A percentile compares a stretch with the other conserved stretches of the same genome.
phyloP scores from a whole-genome alignment of 352 stramenopile species.

The Pythium dissimile region DNA sequence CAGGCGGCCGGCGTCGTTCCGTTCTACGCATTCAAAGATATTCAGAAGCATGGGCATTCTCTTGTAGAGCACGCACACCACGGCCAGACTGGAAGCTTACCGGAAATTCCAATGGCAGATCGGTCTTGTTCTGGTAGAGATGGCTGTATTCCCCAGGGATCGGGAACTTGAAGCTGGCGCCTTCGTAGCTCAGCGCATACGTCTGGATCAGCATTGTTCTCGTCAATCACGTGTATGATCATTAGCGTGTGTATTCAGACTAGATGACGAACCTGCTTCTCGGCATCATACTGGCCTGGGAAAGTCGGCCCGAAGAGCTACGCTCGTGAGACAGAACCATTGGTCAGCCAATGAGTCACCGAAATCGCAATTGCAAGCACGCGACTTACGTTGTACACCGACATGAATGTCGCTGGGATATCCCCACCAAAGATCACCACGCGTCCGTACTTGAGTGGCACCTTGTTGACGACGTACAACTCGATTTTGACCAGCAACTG shows the following conservation, averaged over 20 bases:
- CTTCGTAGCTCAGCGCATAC: constrained; percentile 75
- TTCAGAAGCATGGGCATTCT: not conserved
- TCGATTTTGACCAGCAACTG: constrained; percentile 72
- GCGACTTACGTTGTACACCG: constrained; percentile 74
- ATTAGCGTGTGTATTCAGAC: not conserved
- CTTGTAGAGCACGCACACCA: too few species aligned
- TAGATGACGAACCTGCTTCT: constrained; percentile 40
- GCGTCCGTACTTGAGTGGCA: constrained; percentile 77
- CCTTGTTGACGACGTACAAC: constrained; percentile 75
- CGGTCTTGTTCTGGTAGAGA: constrained; percentile 71
- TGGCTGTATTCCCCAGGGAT: constrained; percentile 71
- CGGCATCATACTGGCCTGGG: constrained; percentile 63
- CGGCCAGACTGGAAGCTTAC: constrained; percentile 23
- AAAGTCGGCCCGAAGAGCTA: constrained; percentile 86
- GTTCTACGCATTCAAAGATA: constrained; percentile 35
- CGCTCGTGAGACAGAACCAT: not conserved
- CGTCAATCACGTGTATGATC: too few species aligned
- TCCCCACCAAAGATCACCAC: constrained; percentile 82
- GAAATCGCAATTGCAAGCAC: not conserved
- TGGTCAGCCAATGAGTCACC: not conserved
- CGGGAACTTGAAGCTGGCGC: constrained; percentile 68
- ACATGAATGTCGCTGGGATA: constrained; percentile 82
- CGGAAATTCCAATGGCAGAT: constrained; percentile 79
- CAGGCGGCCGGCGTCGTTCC: constrained; percentile 68
- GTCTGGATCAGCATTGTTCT: too few species aligned